Percentiles rank a stretch among this genome's conserved stretches.
These are phyloP conservation scores for Boletus sensibilis DNA, from an alignment of 768 basidiomycete genomes.

Conservation along the genomic window DNA sequence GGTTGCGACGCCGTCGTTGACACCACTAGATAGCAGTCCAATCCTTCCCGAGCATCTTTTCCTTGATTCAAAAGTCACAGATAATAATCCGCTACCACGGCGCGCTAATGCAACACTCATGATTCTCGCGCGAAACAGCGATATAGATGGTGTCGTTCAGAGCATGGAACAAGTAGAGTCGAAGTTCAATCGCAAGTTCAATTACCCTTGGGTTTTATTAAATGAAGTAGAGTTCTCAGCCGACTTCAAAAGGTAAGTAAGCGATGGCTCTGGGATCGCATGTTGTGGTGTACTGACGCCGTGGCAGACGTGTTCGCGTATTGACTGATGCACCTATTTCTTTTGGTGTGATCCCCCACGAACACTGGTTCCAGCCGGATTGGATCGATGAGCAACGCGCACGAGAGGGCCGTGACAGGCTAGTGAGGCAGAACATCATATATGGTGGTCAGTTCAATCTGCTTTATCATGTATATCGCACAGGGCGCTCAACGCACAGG, in stretches of 20 bases:
- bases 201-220: constrained; percentile 64
- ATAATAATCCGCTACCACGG: not conserved
- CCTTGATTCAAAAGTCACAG: not conserved
- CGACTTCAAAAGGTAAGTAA: constrained; percentile 48
- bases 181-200: constrained; percentile 54
- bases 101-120: constrained; percentile 62
- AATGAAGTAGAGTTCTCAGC: constrained; percentile 59
- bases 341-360: constrained; percentile 57
- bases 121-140: constrained; percentile 51
- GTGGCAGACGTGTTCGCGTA: constrained; percentile 32
- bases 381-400: constrained; percentile 73
- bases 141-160: constrained; percentile 43
- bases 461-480: not conserved
- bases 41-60: constrained; percentile 3
- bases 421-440: constrained; percentile 48
- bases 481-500: not conserved
- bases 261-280: not conserved
- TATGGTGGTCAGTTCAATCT: constrained; percentile 44
- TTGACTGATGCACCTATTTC: constrained; percentile 43
- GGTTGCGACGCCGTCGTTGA: not conserved
- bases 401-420: constrained; percentile 45
- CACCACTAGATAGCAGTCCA: not conserved
- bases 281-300: constrained; percentile 13
- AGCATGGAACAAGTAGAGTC: constrained; percentile 57
- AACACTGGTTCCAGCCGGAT: constrained; percentile 70